These are phyloP conservation scores for Sporothrix sp. DNA, from an alignment of 2,329 filamentous ascomycete species.

Conservation along the genomic window DNA sequence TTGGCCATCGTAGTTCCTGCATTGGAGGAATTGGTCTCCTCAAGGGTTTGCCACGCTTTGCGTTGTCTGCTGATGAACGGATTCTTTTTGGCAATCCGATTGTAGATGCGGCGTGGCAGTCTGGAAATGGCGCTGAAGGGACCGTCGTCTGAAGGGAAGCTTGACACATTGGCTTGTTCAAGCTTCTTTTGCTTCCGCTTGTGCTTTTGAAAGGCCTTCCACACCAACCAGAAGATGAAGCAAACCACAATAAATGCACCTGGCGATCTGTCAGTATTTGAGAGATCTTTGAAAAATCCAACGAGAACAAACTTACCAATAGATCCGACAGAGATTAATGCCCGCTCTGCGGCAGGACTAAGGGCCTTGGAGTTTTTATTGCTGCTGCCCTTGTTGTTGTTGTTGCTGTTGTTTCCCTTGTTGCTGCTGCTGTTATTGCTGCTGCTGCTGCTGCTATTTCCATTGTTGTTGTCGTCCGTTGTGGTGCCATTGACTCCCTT, in stretches of 20 bases:
- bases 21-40: constrained; percentile 17
- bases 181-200: constrained; percentile 22
- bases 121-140: not conserved
- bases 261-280: too few relatives aligned
- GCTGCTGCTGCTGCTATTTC: not conserved
- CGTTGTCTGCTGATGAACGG: constrained; percentile 26
- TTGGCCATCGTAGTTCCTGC: not conserved
- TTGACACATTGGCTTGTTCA: not conserved
- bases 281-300: too few relatives aligned
- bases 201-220: constrained; percentile 29
- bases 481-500: constrained; percentile 1
- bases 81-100: constrained; percentile 23
- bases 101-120: constrained; percentile 11
- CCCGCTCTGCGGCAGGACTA: constrained; percentile 22
- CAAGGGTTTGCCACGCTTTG: constrained; percentile 24
- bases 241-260: constrained; percentile 36
- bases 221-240: constrained; percentile 36
- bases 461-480: not conserved
- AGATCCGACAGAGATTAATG: constrained; percentile 26
- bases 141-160: constrained; percentile 5
- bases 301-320: constrained; percentile 27
- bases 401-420: not conserved
- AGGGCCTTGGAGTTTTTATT: constrained; percentile 6
- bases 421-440: not conserved
- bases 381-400: not conserved